These are phyloP conservation scores for Rhododendron henanense DNA, from an alignment of 148 eudicot genomes.

Conservation along the genomic window DNA sequence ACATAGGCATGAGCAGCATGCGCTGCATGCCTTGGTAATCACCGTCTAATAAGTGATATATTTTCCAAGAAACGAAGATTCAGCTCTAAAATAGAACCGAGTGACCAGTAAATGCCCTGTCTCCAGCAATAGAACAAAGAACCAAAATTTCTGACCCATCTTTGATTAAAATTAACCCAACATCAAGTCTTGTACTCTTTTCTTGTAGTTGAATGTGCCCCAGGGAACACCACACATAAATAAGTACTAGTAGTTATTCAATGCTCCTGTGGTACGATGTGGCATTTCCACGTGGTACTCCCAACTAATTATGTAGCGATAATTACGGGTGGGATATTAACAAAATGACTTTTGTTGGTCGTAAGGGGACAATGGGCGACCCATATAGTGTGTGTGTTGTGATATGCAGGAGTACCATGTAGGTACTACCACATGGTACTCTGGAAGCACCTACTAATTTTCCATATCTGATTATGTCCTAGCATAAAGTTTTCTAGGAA, in stretches of 20 bases:
- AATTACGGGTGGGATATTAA: not conserved
- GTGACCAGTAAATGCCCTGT: not conserved
- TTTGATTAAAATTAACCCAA: no score
- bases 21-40: not conserved
- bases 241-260: not conserved
- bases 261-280: not conserved
- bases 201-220: not conserved
- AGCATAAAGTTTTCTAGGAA: not conserved
- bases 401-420: not conserved
- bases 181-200: not conserved
- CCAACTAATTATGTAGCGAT: not conserved
- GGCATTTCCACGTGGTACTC: not conserved
- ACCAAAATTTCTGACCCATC: not conserved
- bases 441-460: not conserved
- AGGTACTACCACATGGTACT: not conserved
- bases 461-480: not conserved
- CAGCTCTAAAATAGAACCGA: not conserved
- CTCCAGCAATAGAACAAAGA: not conserved
- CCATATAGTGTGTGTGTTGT: not conserved
- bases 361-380: not conserved
- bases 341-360: not conserved
- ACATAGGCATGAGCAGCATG: not conserved
- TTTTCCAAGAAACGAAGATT: not conserved
- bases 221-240: not conserved
- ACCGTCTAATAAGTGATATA: not conserved